Percentiles rank a stretch among this genome's conserved stretches.
Conservation (phyloP, 2,329 filamentous ascomycete genomes). For the Fusarium hostae region DNA sequence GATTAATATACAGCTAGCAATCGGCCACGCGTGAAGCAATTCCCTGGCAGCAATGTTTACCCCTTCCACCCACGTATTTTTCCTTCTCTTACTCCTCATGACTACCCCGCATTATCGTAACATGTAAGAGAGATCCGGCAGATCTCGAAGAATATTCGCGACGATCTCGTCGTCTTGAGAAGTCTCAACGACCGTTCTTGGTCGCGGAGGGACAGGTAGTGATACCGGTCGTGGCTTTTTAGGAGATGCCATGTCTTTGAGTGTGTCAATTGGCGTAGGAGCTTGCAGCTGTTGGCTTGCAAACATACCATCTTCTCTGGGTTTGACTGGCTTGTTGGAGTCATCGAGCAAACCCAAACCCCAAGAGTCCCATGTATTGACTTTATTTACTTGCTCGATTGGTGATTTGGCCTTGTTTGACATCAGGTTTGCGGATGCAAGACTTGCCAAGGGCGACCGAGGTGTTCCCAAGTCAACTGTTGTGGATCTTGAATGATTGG, state of each 20-base stretch:
- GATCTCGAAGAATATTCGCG: conserved; percentile 49
- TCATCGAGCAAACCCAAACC: conserved; percentile 28
- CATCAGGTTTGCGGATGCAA: conserved; percentile 16
- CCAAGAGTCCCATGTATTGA: conserved; percentile 37
- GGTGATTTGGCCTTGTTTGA: conserved; percentile 14
- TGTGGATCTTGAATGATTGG: conserved; percentile 27
- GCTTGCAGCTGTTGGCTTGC: conserved; percentile 5
- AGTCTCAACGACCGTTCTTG: conserved; percentile 1
- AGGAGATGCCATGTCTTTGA: background rate
- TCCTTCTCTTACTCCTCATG: conserved; percentile 19
- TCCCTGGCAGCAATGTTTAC: background rate
- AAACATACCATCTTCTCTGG: conserved; percentile 10
- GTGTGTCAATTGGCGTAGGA: conserved; percentile 5
- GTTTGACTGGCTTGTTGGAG: conserved; percentile 9
- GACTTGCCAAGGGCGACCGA: conserved; percentile 24
- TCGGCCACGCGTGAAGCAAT: background rate
- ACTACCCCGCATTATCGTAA: conserved; percentile 47
- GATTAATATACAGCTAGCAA: conserved; percentile 26
- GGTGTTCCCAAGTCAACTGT: conserved; percentile 27
- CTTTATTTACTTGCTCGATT: conserved; percentile 18
- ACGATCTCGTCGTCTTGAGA: conserved; percentile 49
- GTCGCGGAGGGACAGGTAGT: conserved; percentile 9
- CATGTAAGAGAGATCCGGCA: conserved; percentile 61
- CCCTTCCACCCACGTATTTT: background rate
- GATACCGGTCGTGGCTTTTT: conserved; percentile 11